Evolutionary conservation across 2,329 filamentous ascomycete species (phyloP), one percentile per base, ranked within the genome.

Genomic region (Thyridium curvatum): DNA sequence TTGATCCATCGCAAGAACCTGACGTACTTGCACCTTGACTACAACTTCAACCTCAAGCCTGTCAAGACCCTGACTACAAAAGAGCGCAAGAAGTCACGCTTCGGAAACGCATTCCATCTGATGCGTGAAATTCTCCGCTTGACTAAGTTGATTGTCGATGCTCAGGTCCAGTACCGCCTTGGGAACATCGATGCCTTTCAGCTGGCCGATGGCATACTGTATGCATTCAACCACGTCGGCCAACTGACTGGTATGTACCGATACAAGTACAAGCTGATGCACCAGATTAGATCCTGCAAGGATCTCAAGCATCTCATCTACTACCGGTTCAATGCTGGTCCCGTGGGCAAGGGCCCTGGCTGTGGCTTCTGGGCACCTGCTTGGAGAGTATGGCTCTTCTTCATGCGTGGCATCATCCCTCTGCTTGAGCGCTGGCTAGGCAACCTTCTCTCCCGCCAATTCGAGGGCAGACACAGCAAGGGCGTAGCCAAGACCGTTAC

Each of bases 201-300:
- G 62, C 81, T 98, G 48, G 93, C 93, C 4, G 93, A 98, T 61
- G 93, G 93, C 61, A 98, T 98, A 41, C 72, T 97, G n/a, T 98
- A 98, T 53, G 94, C 93, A 14, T 98, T 98, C 70, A 98, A 98
- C 65, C 93, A 98, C 52, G 93, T 98, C 41, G 93, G 93, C 45
- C 94, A 98, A 63, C 72, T 98, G 45, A 98, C 93, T 13, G 93
- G 93, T 59, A 98, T 98, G 93, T 98, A 98, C 66, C 85, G 93
- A 44, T 98, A 98, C 77, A 98, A 98, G 73, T 98, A 98, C 72
- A 98, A 98, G 73, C 74, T 98, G 41, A 98, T 98, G 93, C 93
- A 98, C 61, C 93, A 98, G 64, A 98, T 98, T 53, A 87, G 93
- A 52, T 94, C 93, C 1, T 98, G 93, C 72, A 98, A 98, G 65